phyloP scores from a whole-genome alignment of 202 grass and related monocot genomes.

The Carex arenaria region DNA sequence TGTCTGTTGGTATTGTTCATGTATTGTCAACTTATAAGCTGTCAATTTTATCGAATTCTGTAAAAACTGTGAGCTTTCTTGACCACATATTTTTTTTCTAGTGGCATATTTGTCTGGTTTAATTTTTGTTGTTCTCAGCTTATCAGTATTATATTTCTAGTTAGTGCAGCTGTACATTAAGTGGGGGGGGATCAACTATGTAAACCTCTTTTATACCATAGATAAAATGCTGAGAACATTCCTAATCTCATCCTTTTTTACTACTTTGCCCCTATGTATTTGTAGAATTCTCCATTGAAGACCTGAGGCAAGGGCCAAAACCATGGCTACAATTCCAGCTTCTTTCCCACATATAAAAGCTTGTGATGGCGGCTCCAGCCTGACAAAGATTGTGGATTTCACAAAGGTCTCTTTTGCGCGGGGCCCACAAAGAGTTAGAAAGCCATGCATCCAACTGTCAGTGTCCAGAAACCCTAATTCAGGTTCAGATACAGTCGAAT shows the following conservation, averaged over 20 bases:
- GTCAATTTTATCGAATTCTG: neutral
- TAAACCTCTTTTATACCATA: neutral
- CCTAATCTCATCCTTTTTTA: neutral
- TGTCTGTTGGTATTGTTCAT: neutral
- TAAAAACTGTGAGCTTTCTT: neutral
- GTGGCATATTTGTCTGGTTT: neutral
- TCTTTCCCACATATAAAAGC: conserved; percentile 54
- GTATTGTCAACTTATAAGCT: neutral
- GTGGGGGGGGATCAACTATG: neutral
- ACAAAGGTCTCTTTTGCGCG: conserved; percentile 52
- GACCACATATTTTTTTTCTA: neutral
- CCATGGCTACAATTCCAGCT: conserved; percentile 62
- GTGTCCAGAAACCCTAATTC: conserved; percentile 54
- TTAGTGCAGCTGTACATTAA: neutral
- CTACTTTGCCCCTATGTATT: conserved; percentile 31
- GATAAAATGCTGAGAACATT: neutral
- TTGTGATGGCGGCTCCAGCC: conserved; percentile 45
- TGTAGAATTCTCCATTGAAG: conserved; percentile 40
- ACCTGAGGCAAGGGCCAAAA: conserved; percentile 4
- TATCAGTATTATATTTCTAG: neutral
- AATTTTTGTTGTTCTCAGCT: neutral
- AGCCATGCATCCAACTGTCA: conserved; percentile 34
- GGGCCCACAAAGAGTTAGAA: conserved; percentile 22
- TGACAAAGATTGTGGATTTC: conserved; percentile 80
- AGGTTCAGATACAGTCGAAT: conserved; percentile 81